These are phyloP conservation scores for Penicillium sp. DNA, from an alignment of 2,329 filamentous ascomycete species.

Conservation along the genomic window DNA sequence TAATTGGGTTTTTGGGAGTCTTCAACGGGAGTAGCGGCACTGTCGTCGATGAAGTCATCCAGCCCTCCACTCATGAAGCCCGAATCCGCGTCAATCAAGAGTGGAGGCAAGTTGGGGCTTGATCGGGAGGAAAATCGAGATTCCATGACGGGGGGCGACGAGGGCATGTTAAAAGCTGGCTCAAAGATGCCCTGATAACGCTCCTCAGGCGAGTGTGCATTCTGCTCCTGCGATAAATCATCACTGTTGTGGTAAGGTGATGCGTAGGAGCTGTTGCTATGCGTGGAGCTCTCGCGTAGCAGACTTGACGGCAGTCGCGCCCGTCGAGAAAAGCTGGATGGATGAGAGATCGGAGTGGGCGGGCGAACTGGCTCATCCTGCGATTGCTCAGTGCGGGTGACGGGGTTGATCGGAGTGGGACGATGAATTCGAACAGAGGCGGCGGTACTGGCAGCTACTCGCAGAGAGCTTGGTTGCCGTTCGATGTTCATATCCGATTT, in stretches of 20 bases:
- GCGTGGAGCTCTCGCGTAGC: slow-evolving; percentile 57
- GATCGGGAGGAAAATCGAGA: slow-evolving; percentile 62
- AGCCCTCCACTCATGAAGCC: slow-evolving; percentile 78
- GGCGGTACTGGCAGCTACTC: slow-evolving; percentile 85
- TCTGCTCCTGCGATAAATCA: slow-evolving; percentile 39
- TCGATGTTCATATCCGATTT: slow-evolving; percentile 62
- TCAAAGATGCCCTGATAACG: slow-evolving; percentile 49
- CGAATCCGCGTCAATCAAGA: slow-evolving; percentile 58
- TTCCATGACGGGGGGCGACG: slow-evolving; percentile 77
- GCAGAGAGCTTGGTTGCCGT: slow-evolving; percentile 67
- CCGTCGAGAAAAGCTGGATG: slow-evolving; percentile 27
- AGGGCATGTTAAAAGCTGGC: slow-evolving; percentile 77
- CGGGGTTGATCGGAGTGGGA: slow-evolving; percentile 53
- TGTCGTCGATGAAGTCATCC: slow-evolving; percentile 63
- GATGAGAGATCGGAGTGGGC: slow-evolving; percentile 40
- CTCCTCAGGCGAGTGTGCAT: slow-evolving; percentile 46
- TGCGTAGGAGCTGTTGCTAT: slow-evolving; percentile 34
- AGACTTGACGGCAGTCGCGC: slow-evolving; percentile 44
- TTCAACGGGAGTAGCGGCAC: slow-evolving; percentile 31
- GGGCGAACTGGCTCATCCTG: slow-evolving; percentile 43
- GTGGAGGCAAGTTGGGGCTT: slow-evolving; percentile 66
- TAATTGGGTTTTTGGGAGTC: slow-evolving; percentile 16
- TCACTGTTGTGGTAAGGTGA: slow-evolving; percentile 39
- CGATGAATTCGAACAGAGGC: slow-evolving; percentile 80
- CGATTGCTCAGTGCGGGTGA: slow-evolving; percentile 26